Conservation (phyloP, 495 filamentous ascomycete genomes). For the Coniosporium apollinis region DNA sequence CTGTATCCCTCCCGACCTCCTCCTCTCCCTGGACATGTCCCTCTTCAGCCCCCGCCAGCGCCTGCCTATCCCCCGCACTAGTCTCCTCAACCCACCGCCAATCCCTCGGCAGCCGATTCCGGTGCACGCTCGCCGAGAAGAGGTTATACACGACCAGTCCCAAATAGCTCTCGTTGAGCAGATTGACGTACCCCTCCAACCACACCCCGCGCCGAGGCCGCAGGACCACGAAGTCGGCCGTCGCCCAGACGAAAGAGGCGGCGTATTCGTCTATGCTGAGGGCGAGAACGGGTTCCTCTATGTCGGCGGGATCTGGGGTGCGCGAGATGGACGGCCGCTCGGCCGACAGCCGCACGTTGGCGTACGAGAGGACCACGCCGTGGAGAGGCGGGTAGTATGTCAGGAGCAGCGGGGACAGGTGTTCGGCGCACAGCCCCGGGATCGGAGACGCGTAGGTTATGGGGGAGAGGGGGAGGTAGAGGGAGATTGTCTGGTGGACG, state of each 20-base stretch:
- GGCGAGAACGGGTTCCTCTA: constrained; percentile 28
- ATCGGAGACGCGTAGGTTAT: constrained; percentile 45
- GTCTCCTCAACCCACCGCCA: constrained; percentile 41
- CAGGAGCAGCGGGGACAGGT: constrained; percentile 59
- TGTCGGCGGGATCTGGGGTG: constrained; percentile 18
- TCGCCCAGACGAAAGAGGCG: constrained; percentile 50
- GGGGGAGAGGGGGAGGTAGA: constrained; percentile 57
- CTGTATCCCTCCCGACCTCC: constrained; percentile 17
- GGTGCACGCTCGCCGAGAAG: constrained; percentile 56
- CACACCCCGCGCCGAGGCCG: constrained; percentile 38
- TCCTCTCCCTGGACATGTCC: constrained; percentile 4
- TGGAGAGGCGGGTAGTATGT: constrained; percentile 55
- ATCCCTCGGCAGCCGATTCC: constrained; percentile 42
- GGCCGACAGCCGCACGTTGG: constrained; percentile 31
- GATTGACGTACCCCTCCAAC: constrained; percentile 51
- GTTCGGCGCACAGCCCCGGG: constrained; percentile 50
- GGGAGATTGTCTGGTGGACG: constrained; percentile 39
- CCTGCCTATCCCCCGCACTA: constrained; percentile 8
- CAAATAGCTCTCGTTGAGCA: constrained; percentile 56
- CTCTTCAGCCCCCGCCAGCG: constrained; percentile 8
- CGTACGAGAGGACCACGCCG: constrained; percentile 57
- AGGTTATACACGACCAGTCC: constrained; percentile 57
- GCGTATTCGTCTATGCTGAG: constrained; percentile 50
- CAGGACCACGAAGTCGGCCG: constrained; percentile 56
- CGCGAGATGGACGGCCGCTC: constrained; percentile 10